A percentile compares a stretch with the other conserved stretches of the same genome.
phyloP scores from a whole-genome alignment of 371 early-diverging fungal genomes.

The Fennellomyces sp. region DNA sequence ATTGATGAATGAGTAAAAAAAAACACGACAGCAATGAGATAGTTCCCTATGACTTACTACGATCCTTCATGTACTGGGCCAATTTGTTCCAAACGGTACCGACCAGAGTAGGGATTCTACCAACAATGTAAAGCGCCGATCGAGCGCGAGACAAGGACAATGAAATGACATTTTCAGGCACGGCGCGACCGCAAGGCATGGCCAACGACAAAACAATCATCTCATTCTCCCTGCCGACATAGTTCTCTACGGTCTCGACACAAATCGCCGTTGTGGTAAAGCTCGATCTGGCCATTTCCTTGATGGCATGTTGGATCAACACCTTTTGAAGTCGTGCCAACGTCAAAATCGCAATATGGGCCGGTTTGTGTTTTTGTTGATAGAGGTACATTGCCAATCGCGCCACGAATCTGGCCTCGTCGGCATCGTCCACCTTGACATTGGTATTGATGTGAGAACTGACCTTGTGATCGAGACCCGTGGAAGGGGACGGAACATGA shows the following conservation, averaged over 20 bases:
- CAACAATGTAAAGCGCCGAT: conserved; percentile 44
- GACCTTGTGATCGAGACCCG: neutral
- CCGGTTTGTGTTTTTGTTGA: conserved; percentile 30
- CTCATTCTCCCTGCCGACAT: conserved; percentile 23
- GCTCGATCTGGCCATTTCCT: neutral
- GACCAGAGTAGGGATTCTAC: conserved; percentile 13
- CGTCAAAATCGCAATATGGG: conserved; percentile 22
- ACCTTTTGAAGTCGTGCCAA: conserved; percentile 22
- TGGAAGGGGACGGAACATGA: neutral
- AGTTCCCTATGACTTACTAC: conserved; percentile 14
- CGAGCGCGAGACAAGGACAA: conserved; percentile 38
- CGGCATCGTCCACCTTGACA: conserved; percentile 19
- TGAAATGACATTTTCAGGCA: conserved; percentile 16
- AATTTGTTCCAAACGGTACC: conserved; percentile 27
- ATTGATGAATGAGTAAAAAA: too few relatives aligned
- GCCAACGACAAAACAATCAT: conserved; percentile 32
- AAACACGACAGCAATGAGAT: too few relatives aligned
- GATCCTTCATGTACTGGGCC: conserved; percentile 24
- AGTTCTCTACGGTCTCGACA: conserved; percentile 24
- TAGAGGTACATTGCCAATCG: conserved; percentile 36
- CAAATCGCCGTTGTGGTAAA: neutral
- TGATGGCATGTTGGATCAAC: conserved; percentile 17
- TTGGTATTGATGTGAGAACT: neutral
- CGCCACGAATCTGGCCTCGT: conserved; percentile 34
- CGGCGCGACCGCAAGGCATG: conserved; percentile 15